Conservation (phyloP, 2,329 filamentous ascomycete genomes). For the Teratosphaeria zuluensis region DNA sequence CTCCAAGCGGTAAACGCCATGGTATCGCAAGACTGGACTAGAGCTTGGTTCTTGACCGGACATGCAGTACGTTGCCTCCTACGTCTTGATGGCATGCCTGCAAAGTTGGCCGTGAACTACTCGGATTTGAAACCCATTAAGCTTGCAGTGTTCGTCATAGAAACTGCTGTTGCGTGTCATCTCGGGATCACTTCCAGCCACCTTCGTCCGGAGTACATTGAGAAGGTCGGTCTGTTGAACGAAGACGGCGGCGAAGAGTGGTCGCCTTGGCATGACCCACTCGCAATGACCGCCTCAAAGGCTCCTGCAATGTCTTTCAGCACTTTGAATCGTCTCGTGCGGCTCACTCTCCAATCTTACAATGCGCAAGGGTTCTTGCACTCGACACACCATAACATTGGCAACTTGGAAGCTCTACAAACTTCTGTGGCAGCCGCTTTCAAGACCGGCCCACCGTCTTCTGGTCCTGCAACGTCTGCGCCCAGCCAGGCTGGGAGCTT, state of each 20-base stretch:
- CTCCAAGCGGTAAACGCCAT: constrained; percentile 53
- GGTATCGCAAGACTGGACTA: constrained; percentile 44
- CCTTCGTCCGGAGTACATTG: constrained; percentile 40
- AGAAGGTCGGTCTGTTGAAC: constrained; percentile 33
- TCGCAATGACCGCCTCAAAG: constrained; percentile 14
- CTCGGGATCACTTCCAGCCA: constrained; percentile 40
- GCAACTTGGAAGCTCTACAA: neutral
- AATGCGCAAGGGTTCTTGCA: neutral
- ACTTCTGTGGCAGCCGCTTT: neutral
- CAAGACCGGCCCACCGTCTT: neutral
- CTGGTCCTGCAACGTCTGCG: neutral
- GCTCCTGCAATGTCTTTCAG: constrained; percentile 33
- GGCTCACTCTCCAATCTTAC: constrained; percentile 5
- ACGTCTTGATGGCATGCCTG: neutral
- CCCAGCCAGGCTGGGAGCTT: neutral
- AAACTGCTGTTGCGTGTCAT: constrained; percentile 47
- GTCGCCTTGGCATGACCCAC: constrained; percentile 56
- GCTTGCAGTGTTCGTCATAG: constrained; percentile 53
- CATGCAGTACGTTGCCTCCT: constrained; percentile 47
- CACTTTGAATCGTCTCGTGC: constrained; percentile 43
- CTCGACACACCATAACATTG: neutral
- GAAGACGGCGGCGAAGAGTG: constrained; percentile 65
- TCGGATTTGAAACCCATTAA: neutral
- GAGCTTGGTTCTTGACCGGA: constrained; percentile 57
- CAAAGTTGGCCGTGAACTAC: neutral